Conservation (phyloP, 2,329 filamentous ascomycete species). For the Arthrocladium fulminans region DNA sequence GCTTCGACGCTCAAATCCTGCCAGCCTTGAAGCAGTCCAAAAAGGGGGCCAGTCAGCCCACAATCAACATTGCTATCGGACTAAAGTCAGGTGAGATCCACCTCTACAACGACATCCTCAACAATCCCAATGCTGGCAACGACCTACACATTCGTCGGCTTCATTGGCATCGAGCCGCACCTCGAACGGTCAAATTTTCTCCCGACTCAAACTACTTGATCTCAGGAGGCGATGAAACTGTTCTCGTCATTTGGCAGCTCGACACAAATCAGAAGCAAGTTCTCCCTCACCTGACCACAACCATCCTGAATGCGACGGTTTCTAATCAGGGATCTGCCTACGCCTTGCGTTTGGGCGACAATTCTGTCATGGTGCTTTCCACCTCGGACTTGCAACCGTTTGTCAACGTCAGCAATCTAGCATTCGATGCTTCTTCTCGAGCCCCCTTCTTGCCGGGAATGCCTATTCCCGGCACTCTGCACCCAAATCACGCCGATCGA, state of each 20-base stretch:
- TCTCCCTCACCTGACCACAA: slow-evolving; percentile 80
- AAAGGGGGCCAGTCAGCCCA: slow-evolving; percentile 26
- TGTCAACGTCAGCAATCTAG: slow-evolving; percentile 60
- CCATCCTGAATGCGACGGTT: slow-evolving; percentile 74
- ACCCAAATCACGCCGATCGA: slow-evolving; percentile 53
- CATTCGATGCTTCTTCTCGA: slow-evolving; percentile 23
- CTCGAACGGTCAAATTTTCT: slow-evolving; percentile 84
- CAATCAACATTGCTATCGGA: slow-evolving; percentile 70
- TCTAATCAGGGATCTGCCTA: slow-evolving; percentile 74
- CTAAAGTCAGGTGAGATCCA: slow-evolving; percentile 67
- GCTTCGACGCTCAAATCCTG: slow-evolving; percentile 44
- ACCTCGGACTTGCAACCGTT: slow-evolving; percentile 81
- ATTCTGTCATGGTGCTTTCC: slow-evolving; percentile 81
- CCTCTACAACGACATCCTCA: slow-evolving; percentile 67
- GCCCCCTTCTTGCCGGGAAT: background rate
- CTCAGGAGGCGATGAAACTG: slow-evolving; percentile 83
- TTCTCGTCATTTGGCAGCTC: slow-evolving; percentile 85
- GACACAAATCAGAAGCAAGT: slow-evolving; percentile 75
- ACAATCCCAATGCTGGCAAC: slow-evolving; percentile 39
- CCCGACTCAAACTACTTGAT: slow-evolving; percentile 89
- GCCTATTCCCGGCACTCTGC: slow-evolving; percentile 42
- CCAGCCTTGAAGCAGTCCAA: slow-evolving; percentile 15
- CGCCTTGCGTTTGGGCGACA: slow-evolving; percentile 77
- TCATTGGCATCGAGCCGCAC: slow-evolving; percentile 85
- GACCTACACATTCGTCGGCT: slow-evolving; percentile 53